A percentile compares a stretch with the other conserved stretches of the same genome.
Evolutionary conservation across 192 early-diverging fungal genomes (phyloP).

Genomic region (Lunasporangiospora selenospora): DNA sequence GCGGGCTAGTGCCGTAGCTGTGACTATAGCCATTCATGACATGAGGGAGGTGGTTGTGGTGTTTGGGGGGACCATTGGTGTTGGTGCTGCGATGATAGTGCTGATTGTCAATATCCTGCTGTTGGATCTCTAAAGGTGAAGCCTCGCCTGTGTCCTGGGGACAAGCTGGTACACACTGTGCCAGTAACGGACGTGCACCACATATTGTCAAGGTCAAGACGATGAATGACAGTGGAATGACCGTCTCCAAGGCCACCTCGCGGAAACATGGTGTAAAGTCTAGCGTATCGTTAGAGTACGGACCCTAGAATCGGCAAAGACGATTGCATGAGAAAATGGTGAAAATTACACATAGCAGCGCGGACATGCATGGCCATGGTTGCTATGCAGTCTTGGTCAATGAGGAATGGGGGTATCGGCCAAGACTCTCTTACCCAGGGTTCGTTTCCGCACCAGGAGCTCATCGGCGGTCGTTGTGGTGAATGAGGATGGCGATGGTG

Average conservation of each 20-base stretch:
- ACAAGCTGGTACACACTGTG: constrained; percentile 1
- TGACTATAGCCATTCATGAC: no score
- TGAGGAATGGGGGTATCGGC: no score
- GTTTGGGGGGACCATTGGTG: no score
- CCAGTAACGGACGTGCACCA: constrained; percentile 33
- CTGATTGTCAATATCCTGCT: constrained; percentile 2
- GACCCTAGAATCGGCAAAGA: constrained; percentile 21
- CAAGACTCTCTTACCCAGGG: constrained; percentile 33
- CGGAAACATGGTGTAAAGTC: constrained; percentile 49
- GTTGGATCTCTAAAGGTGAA: no score
- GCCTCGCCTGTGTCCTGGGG: not conserved
- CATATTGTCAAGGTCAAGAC: constrained; percentile 35
- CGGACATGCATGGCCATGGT: no score
- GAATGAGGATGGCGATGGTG: not conserved
- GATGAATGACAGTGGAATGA: constrained; percentile 31
- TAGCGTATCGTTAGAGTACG: constrained; percentile 30
- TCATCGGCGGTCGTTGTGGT: constrained; percentile 13
- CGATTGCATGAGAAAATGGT: not conserved
- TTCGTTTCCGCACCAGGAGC: constrained; percentile 46
- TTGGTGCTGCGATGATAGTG: not conserved
- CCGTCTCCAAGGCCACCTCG: constrained; percentile 35
- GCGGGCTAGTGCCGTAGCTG: no score
- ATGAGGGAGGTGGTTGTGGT: no score
- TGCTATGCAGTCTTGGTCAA: no score
- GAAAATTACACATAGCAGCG: no score